Evolutionary conservation across 139 green algal species (phyloP), one percentile per base, ranked within the genome.

Genomic region (Tetradesmus lagerheimii): DNA sequence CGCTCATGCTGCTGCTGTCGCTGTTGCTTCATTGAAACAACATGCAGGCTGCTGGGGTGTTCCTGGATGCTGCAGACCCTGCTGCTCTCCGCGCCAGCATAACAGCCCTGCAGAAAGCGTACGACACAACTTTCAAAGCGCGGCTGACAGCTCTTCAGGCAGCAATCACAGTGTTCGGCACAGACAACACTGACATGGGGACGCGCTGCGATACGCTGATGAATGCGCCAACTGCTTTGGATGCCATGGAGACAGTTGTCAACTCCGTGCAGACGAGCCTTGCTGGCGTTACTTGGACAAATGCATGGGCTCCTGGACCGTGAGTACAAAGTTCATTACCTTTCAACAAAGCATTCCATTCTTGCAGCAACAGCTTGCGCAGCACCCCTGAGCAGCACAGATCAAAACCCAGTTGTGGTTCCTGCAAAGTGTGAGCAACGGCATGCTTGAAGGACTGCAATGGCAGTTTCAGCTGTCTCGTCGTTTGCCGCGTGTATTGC

Each of bases 31-130:
- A 31, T 71, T 8, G 8, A 9, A 71, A 8, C 57, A 0, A 82
- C 37, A 2, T 37, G 80, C 71, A 89, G 85, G 85, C 71, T 45
- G 34, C 84, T 47, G 45, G 85, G 6, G 43, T 50, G 3, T 89
- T 89, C 85, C 29, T 89, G 71, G 85, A 83, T 79, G 35, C 15
- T 18, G 23, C 78, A 35, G 9, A 45, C 43, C 81, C 81, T 35
- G 43, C 50, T 1, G 25, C 66, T 12, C 41, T 85, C 27, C 16
- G 29, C 9, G 37, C 47, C 31, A 57, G 50, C 43, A 62, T 91
- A 4, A 74, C 27, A 15, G 29, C 57, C 0, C 41, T 91, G 31
- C 39, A 86, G 18, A 87, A 39, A 8, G 34, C 38, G 12, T 38
- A 78, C 38, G 35, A 76, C n/a, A 75, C 50, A 86, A n/a, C n/a